Evolutionary conservation across 768 basidiomycete genomes (phyloP).

Genomic region (Trichaptum fuscoviolaceum): DNA sequence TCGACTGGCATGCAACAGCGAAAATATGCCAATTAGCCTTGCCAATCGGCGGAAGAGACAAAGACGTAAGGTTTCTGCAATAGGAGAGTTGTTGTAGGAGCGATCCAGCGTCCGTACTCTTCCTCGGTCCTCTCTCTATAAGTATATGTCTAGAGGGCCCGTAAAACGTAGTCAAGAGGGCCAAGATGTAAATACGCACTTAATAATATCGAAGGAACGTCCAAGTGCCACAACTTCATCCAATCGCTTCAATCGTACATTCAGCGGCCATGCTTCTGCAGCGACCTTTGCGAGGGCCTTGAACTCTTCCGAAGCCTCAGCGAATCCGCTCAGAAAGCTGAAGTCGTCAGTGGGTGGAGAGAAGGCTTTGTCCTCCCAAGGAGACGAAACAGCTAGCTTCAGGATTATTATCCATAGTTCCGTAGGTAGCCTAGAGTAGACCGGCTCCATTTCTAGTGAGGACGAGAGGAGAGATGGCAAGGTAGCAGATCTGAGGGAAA

Average conservation of each 20-base stretch:
- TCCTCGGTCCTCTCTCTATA: neutral
- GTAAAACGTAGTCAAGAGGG: neutral
- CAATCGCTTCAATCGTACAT: neutral
- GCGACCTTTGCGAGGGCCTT: neutral
- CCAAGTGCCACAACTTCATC: neutral
- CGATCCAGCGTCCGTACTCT: neutral
- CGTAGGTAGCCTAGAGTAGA: neutral
- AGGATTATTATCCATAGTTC: neutral
- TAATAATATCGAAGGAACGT: neutral
- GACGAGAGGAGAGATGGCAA: neutral
- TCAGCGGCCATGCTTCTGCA: neutral
- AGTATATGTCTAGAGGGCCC: neutral
- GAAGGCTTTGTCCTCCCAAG: neutral
- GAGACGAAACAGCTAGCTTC: neutral
- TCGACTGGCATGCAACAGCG: neutral
- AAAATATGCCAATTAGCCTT: neutral
- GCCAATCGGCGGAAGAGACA: neutral
- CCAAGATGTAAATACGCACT: neutral
- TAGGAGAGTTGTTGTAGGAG: neutral
- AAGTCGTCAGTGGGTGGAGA: neutral
- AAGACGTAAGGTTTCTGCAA: neutral
- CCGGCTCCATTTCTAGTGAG: neutral
- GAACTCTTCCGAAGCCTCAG: neutral
- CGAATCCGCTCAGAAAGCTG: neutral
- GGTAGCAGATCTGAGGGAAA: neutral